phyloP scores from a whole-genome alignment of 345 rosid genomes.

The Raphanus raphanistrum region DNA sequence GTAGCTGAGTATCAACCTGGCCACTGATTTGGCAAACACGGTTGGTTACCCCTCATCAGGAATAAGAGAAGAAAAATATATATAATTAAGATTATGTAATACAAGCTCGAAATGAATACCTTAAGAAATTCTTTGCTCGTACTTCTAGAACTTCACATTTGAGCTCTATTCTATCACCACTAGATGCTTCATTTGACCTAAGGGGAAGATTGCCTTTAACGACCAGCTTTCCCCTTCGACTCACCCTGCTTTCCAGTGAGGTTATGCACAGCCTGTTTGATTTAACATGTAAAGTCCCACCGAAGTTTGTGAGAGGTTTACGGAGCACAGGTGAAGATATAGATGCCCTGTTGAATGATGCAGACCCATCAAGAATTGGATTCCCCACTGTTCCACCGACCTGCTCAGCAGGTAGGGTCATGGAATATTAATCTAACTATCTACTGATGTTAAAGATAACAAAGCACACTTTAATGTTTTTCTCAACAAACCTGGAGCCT shows the following conservation, averaged over 20 bases:
- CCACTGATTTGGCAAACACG: slow-evolving; percentile 53
- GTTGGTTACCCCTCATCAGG: too few species aligned
- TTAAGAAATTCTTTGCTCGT: slow-evolving; percentile 81
- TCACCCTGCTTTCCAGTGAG: slow-evolving; percentile 81
- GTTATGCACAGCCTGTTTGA: slow-evolving; percentile 85
- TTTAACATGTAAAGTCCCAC: slow-evolving; percentile 80
- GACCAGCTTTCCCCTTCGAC: slow-evolving; percentile 87
- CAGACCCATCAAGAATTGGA: slow-evolving; percentile 87
- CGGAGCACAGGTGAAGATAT: slow-evolving; percentile 84
- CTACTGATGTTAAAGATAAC: not conserved
- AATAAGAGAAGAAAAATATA: not conserved
- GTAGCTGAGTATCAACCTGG: slow-evolving; percentile 94
- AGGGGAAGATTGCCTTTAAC: slow-evolving; percentile 89
- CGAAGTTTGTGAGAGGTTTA: slow-evolving; percentile 86
- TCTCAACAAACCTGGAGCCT: slow-evolving; percentile 68
- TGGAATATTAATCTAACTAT: not conserved
- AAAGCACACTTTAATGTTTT: not conserved
- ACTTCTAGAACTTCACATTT: slow-evolving; percentile 98
- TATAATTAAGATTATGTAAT: not conserved
- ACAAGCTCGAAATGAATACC: slow-evolving; percentile 46
- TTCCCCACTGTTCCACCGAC: slow-evolving; percentile 97
- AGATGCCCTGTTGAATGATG: slow-evolving; percentile 90
- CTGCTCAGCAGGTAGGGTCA: slow-evolving; percentile 40
- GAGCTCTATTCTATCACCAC: slow-evolving; percentile 77
- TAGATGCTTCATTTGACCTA: slow-evolving; percentile 69